Percentiles rank a stretch among this genome's conserved stretches.
Evolutionary conservation across 768 basidiomycete species (phyloP).

Genomic region (Mrakia blollopis): DNA sequence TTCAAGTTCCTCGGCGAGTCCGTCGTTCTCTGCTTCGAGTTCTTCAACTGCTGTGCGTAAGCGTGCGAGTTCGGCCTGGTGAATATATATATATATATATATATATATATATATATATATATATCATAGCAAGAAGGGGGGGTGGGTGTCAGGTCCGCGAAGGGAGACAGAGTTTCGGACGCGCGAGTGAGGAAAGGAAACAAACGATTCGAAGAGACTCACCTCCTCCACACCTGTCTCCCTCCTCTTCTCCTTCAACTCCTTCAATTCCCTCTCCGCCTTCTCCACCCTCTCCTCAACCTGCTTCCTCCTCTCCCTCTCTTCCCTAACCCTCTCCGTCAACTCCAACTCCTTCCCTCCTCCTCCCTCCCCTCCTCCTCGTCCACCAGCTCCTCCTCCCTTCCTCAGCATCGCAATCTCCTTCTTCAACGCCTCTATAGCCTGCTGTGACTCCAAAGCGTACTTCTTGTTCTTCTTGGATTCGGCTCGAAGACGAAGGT

Average conservation of each 20-base stretch:
- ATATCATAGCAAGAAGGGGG: no score
- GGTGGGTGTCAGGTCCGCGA: no score
- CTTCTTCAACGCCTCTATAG: constrained; percentile 52
- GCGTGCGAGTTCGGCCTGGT: constrained; percentile 59
- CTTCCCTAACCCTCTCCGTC: constrained; percentile 58
- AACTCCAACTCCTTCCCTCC: constrained; percentile 57
- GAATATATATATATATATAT: no score
- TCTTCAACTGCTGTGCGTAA: constrained; percentile 64
- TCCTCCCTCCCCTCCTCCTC: constrained; percentile 41
- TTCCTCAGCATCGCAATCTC: constrained; percentile 39
- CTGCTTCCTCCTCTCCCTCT: constrained; percentile 58
- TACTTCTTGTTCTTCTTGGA: constrained; percentile 88
- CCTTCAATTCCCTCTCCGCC: constrained; percentile 56
- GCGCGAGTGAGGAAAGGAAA: no score
- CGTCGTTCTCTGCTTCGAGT: constrained; percentile 32
- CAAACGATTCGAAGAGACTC: background rate
- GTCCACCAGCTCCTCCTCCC: constrained; percentile 6
- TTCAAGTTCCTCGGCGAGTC: constrained; percentile 46
- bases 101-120: no score
- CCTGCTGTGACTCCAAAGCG: constrained; percentile 58
- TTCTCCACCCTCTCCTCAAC: constrained; percentile 32
- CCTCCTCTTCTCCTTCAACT: constrained; percentile 70
- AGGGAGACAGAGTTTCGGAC: no score
- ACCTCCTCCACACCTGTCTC: background rate
- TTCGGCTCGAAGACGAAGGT: constrained; percentile 81